phyloP scores from a whole-genome alignment of 2,329 filamentous ascomycete genomes.

The Myriosclerotinia scirpicola region DNA sequence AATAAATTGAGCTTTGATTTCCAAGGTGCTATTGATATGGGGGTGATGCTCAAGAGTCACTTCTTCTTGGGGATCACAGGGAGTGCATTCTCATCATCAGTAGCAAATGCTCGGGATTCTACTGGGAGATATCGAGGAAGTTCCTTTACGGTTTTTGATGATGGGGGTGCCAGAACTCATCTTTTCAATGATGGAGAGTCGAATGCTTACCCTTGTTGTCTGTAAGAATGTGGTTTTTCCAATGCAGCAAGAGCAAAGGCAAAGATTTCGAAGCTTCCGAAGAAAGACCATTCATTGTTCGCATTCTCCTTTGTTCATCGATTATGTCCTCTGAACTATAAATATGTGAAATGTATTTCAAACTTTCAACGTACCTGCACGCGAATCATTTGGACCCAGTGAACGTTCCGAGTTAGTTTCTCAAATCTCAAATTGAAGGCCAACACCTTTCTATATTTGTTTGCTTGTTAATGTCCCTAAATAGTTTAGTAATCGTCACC shows the following conservation, averaged over 20 bases:
- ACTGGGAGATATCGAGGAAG: slow-evolving; percentile 43
- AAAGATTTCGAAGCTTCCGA: background rate
- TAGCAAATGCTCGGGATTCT: slow-evolving; percentile 41
- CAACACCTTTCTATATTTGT: background rate
- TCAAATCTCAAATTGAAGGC: background rate
- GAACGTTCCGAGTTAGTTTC: background rate
- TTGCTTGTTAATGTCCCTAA: no score
- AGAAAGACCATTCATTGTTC: no score
- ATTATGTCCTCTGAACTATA: background rate
- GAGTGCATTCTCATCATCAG: slow-evolving; percentile 41
- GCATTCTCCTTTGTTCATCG: background rate
- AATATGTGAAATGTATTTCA: background rate
- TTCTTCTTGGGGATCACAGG: slow-evolving; percentile 43
- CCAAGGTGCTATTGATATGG: slow-evolving; percentile 42
- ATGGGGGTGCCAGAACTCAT: slow-evolving; percentile 40
- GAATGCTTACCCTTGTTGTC: slow-evolving; percentile 40
- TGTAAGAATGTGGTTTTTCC: slow-evolving; percentile 28
- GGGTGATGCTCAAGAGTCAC: slow-evolving; percentile 39
- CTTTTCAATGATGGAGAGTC: slow-evolving; percentile 42
- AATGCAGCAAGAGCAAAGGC: background rate
- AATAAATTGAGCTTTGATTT: slow-evolving; percentile 42
- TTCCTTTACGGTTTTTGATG: slow-evolving; percentile 36
- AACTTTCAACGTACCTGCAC: background rate
- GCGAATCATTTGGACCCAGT: background rate
- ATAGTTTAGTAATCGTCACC: background rate